Conservation (phyloP, 192 early-diverging fungal genomes). For the Backusella circina region DNA sequence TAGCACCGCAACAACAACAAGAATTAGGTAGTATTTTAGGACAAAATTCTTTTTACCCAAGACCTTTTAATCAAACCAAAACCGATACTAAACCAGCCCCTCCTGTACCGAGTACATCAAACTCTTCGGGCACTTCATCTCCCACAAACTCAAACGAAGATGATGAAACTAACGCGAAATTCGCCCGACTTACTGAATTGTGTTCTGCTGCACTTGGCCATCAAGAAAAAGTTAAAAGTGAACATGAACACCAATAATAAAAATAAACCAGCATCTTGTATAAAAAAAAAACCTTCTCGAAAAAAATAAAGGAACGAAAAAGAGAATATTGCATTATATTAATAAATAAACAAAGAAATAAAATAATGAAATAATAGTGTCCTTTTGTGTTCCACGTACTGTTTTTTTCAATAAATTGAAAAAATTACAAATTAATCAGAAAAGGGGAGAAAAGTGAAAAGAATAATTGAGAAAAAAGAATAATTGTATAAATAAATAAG, state of each 20-base stretch:
- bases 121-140: constrained; percentile 22
- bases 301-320: neutral
- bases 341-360: neutral
- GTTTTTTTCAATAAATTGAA: no score
- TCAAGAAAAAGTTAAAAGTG: neutral
- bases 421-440: no score
- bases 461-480: no score
- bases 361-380: neutral
- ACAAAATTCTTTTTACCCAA: neutral
- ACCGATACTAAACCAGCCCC: constrained; percentile 7
- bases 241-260: neutral
- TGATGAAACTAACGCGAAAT: constrained; percentile 14
- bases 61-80: neutral
- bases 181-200: constrained; percentile 16
- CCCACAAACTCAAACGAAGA: constrained; percentile 6
- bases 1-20: neutral
- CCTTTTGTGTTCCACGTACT: neutral
- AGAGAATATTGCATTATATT: neutral
- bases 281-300: neutral
- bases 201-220: constrained; percentile 23
- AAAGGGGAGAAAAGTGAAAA: no score
- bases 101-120: constrained; percentile 33
- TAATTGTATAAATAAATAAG: no score
- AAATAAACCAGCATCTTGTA: neutral
- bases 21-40: neutral